Evolutionary conservation across 805 yeast species (phyloP).

Genomic region (Wickerhamomyces sydowiorum): DNA sequence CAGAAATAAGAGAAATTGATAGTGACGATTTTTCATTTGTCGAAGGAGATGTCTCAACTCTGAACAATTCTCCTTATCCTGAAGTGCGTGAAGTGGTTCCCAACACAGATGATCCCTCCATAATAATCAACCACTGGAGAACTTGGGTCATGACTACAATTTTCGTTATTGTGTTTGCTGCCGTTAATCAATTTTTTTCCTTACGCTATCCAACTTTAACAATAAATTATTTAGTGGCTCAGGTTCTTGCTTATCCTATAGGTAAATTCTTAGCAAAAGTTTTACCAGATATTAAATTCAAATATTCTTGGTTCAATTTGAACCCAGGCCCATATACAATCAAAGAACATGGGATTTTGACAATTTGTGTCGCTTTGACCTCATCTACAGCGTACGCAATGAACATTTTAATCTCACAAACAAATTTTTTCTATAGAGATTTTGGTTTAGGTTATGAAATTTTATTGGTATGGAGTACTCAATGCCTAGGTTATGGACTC

Average conservation of each 20-base stretch:
- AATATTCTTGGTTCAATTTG: constrained; percentile 27
- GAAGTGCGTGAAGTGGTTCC: constrained; percentile 60
- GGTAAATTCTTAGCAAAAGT: constrained; percentile 44
- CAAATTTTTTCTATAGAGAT: constrained; percentile 37
- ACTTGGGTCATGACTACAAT: constrained; percentile 47
- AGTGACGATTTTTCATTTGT: constrained; percentile 5
- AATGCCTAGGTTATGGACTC: constrained; percentile 59
- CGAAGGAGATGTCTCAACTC: constrained; percentile 21
- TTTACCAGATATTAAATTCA: constrained; percentile 34
- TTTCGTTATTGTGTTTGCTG: constrained; percentile 50
- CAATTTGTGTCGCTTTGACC: constrained; percentile 40
- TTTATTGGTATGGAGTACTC: constrained; percentile 48
- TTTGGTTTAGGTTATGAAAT: constrained; percentile 44
- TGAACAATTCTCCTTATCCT: constrained; percentile 49
- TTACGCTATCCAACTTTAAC: constrained; percentile 45
- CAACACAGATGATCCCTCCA: constrained; percentile 42
- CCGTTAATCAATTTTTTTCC: constrained; percentile 50
- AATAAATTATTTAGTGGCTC: constrained; percentile 48
- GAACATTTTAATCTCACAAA: constrained; percentile 46
- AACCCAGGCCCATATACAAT: constrained; percentile 50
- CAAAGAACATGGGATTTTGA: constrained; percentile 46
- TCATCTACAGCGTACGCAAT: constrained; percentile 48
- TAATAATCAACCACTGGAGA: constrained; percentile 47
- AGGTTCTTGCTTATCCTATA: constrained; percentile 54
- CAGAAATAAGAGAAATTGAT: constrained; percentile 43